Percentiles rank a stretch among this genome's conserved stretches.
Evolutionary conservation across 371 early-diverging fungal species (phyloP).

Genomic region (Lichtheimia hyalospora): DNA sequence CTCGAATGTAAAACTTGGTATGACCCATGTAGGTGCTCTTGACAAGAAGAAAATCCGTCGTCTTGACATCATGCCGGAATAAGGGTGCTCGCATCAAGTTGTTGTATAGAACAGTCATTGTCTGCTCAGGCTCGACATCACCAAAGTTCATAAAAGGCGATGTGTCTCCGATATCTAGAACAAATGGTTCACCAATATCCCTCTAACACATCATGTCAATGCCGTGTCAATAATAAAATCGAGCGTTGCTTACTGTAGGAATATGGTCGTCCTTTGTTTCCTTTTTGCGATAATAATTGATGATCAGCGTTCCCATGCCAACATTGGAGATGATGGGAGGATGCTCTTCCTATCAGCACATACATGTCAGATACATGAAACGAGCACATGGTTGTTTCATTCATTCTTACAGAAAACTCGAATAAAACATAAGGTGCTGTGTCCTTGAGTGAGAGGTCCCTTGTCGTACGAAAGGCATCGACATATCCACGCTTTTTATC

Average conservation of each 20-base stretch:
- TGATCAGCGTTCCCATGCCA: slow-evolving; percentile 97
- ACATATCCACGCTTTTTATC: slow-evolving; percentile 69
- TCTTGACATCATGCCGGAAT: slow-evolving; percentile 76
- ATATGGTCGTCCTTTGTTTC: slow-evolving; percentile 77
- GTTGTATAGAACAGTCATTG: slow-evolving; percentile 88
- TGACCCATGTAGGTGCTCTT: slow-evolving; percentile 73
- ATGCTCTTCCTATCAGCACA: slow-evolving; percentile 79
- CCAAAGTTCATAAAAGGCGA: slow-evolving; percentile 98
- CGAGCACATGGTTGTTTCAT: not conserved
- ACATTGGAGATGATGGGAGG: slow-evolving; percentile 95
- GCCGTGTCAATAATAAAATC: not conserved
- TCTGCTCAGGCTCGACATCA: slow-evolving; percentile 92
- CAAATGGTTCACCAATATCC: slow-evolving; percentile 82
- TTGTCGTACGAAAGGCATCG: slow-evolving; percentile 79
- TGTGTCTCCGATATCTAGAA: slow-evolving; percentile 92
- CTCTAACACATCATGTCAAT: slow-evolving; percentile 25
- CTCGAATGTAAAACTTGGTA: slow-evolving; percentile 80
- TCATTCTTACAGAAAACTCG: slow-evolving; percentile 84
- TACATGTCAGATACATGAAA: not conserved
- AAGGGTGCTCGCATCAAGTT: slow-evolving; percentile 97
- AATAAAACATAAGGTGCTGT: slow-evolving; percentile 81
- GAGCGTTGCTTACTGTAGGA: slow-evolving; percentile 53
- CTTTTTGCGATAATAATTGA: slow-evolving; percentile 96
- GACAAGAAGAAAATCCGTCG: slow-evolving; percentile 88
- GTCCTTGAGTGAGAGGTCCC: slow-evolving; percentile 92